Evolutionary conservation across 257 asterid genomes (phyloP).

Genomic region (Solanum megistacrolobum): DNA sequence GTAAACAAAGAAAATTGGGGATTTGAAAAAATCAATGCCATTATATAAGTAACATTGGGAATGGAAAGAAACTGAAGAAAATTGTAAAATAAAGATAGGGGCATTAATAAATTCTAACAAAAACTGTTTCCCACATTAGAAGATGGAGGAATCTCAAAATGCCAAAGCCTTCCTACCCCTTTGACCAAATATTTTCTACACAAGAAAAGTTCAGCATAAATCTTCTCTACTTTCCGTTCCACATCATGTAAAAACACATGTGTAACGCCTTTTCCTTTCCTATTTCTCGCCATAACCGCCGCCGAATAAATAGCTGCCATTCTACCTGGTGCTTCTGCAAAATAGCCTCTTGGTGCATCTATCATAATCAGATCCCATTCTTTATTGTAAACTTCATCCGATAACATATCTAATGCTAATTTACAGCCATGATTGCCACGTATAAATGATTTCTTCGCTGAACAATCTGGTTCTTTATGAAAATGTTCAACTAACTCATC

Average conservation of each 20-base stretch:
- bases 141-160: slow-evolving; percentile 55
- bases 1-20: background rate
- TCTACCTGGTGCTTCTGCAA: slow-evolving; percentile 79
- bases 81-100: background rate
- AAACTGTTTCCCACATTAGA: slow-evolving; percentile 15
- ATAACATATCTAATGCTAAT: slow-evolving; percentile 64
- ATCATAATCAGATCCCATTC: slow-evolving; percentile 93
- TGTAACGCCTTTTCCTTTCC: slow-evolving; percentile 51
- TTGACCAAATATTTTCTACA: slow-evolving; percentile 54
- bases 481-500: slow-evolving; percentile 31
- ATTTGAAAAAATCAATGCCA: background rate
- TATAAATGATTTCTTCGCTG: slow-evolving; percentile 30
- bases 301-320: slow-evolving; percentile 88
- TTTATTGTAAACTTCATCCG: slow-evolving; percentile 53
- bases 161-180: slow-evolving; percentile 64
- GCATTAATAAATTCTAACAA: slow-evolving; percentile 23
- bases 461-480: slow-evolving; percentile 39
- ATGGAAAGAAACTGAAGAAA: background rate
- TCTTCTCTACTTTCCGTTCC: slow-evolving; percentile 65
- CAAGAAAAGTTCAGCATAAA: slow-evolving; percentile 53
- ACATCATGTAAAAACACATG: slow-evolving; percentile 82
- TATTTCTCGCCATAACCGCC: slow-evolving; percentile 75
- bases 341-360: slow-evolving; percentile 87
- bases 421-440: slow-evolving; percentile 60
- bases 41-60: background rate